These are phyloP conservation scores for Leptodermis oblonga DNA, from an alignment of 257 asterid species.

Conservation along the genomic window DNA sequence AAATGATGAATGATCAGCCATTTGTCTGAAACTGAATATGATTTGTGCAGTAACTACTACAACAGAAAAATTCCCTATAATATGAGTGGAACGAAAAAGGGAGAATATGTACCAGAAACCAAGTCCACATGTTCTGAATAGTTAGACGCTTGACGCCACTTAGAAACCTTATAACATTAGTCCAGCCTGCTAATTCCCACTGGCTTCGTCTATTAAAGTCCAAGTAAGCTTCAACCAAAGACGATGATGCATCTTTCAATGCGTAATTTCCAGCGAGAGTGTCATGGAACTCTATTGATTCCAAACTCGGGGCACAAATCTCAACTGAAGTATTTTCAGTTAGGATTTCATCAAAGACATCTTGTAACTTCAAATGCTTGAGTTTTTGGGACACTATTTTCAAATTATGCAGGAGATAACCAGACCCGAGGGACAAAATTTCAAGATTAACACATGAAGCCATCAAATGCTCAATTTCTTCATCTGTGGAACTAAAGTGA, in stretches of 20 bases:
- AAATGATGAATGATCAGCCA: not conserved
- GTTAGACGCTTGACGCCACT: not conserved
- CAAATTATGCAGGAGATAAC: not conserved
- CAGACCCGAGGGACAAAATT: not conserved
- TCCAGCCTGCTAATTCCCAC: not conserved
- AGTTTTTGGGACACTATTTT: constrained; percentile 2
- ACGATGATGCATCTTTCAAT: not conserved
- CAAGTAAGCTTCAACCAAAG: constrained; percentile 9
- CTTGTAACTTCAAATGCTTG: not conserved
- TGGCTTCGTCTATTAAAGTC: not conserved
- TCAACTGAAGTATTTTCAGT: not conserved
- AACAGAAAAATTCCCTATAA: not conserved
- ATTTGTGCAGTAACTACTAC: not conserved
- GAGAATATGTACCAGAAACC: not conserved
- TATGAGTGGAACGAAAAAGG: not conserved
- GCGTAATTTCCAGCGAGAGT: not conserved
- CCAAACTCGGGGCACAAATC: constrained; percentile 7
- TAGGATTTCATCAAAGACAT: not conserved
- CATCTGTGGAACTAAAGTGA: not conserved
- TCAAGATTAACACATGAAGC: not conserved
- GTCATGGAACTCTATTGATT: not conserved
- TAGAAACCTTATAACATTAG: not conserved
- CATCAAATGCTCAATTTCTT: not conserved
- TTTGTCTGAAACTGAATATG: not conserved
- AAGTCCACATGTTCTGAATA: not conserved